A percentile compares a stretch with the other conserved stretches of the same genome.
These are phyloP conservation scores for Trichothecium roseum DNA, from an alignment of 2,329 filamentous ascomycete genomes.

Conservation along the genomic window DNA sequence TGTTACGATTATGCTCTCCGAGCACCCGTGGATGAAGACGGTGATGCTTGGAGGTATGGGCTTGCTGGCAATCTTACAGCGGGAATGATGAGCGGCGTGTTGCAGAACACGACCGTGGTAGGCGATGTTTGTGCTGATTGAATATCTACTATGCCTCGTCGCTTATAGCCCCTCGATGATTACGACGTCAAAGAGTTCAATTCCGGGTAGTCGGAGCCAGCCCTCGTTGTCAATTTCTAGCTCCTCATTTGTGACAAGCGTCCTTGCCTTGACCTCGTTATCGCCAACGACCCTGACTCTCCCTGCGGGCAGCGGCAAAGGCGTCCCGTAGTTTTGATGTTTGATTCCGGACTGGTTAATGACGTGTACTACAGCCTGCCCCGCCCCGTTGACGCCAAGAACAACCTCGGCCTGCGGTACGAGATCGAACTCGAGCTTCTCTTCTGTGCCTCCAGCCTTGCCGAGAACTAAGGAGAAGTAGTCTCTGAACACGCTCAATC, in stretches of 20 bases:
- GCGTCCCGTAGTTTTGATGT: conserved; percentile 6
- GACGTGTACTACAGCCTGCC: conserved; percentile 5
- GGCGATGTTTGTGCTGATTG: not conserved
- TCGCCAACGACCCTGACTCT: conserved; percentile 1
- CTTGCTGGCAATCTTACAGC: conserved; percentile 79
- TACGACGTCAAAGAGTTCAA: conserved; percentile 8
- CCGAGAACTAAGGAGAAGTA: conserved; percentile 3
- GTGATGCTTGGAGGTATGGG: conserved; percentile 94
- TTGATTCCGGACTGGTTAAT: conserved; percentile 7
- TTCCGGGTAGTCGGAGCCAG: conserved; percentile 4
- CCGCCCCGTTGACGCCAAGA: conserved; percentile 2
- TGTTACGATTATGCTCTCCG: conserved; percentile 88
- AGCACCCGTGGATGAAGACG: conserved; percentile 95
- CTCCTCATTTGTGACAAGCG: not conserved
- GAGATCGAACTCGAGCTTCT: conserved; percentile 4
- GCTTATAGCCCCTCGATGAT: conserved; percentile 4
- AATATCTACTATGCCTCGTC: no score
- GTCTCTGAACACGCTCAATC: conserved; percentile 5
- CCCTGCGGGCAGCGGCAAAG: conserved; percentile 4
- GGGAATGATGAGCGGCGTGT: conserved; percentile 50
- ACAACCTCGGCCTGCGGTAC: conserved; percentile 7
- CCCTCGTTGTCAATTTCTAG: conserved; percentile 5
- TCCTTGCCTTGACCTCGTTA: conserved; percentile 2
- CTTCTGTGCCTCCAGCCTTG: conserved; percentile 1
- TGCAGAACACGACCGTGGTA: not conserved